These are phyloP conservation scores for Nematocida ausubeli DNA, from an alignment of 371 early-diverging fungal species.

Conservation along the genomic window DNA sequence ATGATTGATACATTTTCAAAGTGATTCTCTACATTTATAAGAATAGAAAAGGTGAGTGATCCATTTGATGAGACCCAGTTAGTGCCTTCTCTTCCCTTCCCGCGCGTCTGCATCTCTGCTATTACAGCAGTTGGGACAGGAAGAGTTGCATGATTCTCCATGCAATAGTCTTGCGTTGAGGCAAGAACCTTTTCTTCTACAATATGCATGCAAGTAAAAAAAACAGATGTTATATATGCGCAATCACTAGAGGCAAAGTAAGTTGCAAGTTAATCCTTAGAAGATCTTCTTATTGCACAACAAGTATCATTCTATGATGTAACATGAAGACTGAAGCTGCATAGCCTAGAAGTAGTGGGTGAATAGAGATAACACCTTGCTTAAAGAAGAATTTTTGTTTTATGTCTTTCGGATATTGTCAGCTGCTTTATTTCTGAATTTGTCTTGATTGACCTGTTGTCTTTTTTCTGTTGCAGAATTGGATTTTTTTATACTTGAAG, in stretches of 20 bases:
- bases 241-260: neutral
- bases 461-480: too few relatives aligned
- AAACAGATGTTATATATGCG: neutral
- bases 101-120: slow-evolving; percentile 17
- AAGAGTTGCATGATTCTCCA: neutral
- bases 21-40: neutral
- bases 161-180: slow-evolving; percentile 43
- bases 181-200: neutral
- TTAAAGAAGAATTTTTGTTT: too few relatives aligned
- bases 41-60: slow-evolving; percentile 20
- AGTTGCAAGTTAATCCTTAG: neutral
- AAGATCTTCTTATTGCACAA: too few relatives aligned
- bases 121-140: neutral
- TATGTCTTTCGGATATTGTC: too few relatives aligned
- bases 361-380: too few relatives aligned
- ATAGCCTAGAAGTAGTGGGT: too few relatives aligned
- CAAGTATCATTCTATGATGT: too few relatives aligned
- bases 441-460: too few relatives aligned
- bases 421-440: too few relatives aligned
- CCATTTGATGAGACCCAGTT: slow-evolving; percentile 42
- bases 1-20: neutral
- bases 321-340: too few relatives aligned
- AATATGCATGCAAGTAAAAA: slow-evolving; percentile 18
- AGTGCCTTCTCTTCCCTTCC: slow-evolving; percentile 21
- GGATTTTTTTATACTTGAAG: too few relatives aligned